Evolutionary conservation across 306 rosid genomes (phyloP).

Genomic region (Erythrophleum fordii): DNA sequence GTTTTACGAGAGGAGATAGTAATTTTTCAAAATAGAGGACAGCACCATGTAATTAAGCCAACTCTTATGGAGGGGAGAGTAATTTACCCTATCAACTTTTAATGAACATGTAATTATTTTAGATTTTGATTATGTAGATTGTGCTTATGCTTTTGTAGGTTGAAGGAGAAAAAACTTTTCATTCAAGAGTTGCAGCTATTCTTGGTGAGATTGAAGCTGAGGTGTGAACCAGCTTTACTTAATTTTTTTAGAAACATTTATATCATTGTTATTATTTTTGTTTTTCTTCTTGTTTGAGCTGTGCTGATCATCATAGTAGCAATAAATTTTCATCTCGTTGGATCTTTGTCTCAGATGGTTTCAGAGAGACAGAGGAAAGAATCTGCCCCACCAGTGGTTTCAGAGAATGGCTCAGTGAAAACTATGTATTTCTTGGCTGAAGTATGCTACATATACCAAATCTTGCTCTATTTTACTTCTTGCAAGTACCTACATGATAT

Average conservation of each 20-base stretch:
- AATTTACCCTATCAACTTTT: background rate
- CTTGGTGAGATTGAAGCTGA: conserved; percentile 94
- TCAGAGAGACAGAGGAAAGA: conserved; percentile 96
- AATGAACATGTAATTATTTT: conserved; percentile 31
- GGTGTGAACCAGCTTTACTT: conserved; percentile 59
- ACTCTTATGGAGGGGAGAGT: background rate
- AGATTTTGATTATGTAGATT: conserved; percentile 28
- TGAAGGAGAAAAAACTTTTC: conserved; percentile 87
- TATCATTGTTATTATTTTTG: background rate
- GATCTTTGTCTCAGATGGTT: conserved; percentile 74
- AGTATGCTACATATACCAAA: conserved; percentile 56
- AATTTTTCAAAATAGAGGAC: background rate
- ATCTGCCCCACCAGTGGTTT: conserved; percentile 87
- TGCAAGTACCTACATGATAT: background rate
- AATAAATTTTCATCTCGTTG: conserved; percentile 38
- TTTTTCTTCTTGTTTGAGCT: conserved; percentile 27
- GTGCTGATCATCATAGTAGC: conserved; percentile 20
- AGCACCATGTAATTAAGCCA: background rate
- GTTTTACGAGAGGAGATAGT: background rate
- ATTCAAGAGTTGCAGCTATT: conserved; percentile 88
- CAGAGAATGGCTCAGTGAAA: conserved; percentile 69
- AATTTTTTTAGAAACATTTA: conserved; percentile 11
- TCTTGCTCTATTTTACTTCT: conserved; percentile 11
- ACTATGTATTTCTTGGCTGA: conserved; percentile 92
- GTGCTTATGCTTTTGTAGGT: conserved; percentile 61